Evolutionary conservation across 225 moss, liverwort and hornwort genomes (phyloP), one percentile per base, ranked within the genome.

Genomic region (Polytrichum commune): DNA sequence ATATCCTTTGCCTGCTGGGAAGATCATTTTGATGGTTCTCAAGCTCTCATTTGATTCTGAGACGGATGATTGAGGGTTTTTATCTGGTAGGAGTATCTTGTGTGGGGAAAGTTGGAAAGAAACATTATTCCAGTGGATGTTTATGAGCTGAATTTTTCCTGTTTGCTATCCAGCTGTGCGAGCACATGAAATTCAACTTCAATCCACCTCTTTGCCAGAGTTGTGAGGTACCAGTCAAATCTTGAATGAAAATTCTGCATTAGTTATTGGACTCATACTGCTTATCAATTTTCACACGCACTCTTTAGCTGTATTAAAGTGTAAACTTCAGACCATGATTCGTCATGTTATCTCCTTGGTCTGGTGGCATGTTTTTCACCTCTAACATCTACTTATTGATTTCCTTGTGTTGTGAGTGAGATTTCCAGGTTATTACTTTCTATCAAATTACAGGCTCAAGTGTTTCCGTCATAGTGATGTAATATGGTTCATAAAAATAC

Each of bases 121-220:
- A 46, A 13, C 16, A 13, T 46, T 46, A 46, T 46, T 46, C 13
- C 60, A 20, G 10, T 71, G 56, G 27, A 13, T 64, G 27, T 24
- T 9, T 28, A 56, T 54, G 64, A 65, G 5, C 6, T 27, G n/a
- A 29, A 67, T 13, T 28, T 27, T 67, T 33, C 0, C 35, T 69
- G 64, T 74, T 73, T 84, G 53, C 74, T 63, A 60, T 55, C 33
- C 82, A 88, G 88, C 62, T 88, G 30, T 88, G 88, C 75, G 88
- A 88, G 77, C 88, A 88, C 54, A 88, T 88, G 88, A 88, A 85
- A 68, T 88, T 88, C 88, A 88, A 88, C 78, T 84, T 85, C 62
- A 65, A 85, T 71, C 79, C 82, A 29, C 88, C 88, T 64, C 73
- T 72, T 23, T 88, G 88, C 73, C 75, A 84, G 29, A 76, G 78